A percentile compares a stretch with the other conserved stretches of the same genome.
phyloP scores from a whole-genome alignment of 2,329 filamentous ascomycete genomes.

The Colletotrichum sp. region DNA sequence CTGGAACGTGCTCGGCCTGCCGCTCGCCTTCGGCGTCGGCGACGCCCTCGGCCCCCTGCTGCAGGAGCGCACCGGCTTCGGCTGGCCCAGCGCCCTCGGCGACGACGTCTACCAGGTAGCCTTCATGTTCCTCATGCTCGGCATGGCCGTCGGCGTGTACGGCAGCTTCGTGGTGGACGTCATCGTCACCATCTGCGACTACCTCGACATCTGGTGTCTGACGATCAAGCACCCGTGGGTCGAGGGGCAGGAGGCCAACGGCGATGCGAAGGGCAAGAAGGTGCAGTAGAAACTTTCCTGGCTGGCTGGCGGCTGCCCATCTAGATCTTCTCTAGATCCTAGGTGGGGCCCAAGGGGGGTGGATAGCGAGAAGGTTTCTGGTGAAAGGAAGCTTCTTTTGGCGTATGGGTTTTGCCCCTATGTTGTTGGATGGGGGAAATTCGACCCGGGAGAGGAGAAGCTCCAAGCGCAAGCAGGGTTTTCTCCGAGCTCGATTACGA shows the following conservation, averaged over 20 bases:
- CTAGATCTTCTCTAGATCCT: background rate
- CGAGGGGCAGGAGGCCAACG: constrained; percentile 41
- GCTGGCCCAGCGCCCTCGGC: constrained; percentile 80
- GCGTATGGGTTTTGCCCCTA: background rate
- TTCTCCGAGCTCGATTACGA: background rate
- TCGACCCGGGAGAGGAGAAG: background rate
- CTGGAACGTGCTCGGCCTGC: constrained; percentile 82
- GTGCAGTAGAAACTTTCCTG: constrained; percentile 25
- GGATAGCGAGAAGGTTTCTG: background rate
- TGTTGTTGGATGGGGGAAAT: background rate
- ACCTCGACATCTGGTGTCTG: constrained; percentile 97
- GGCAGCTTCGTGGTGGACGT: constrained; percentile 97
- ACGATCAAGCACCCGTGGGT: constrained; percentile 87
- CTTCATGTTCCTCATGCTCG: constrained; percentile 88
- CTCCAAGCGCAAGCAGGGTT: background rate
- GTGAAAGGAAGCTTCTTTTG: background rate
- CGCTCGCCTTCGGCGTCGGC: constrained; percentile 77
- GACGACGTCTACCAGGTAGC: constrained; percentile 85
- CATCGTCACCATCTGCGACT: constrained; percentile 97
- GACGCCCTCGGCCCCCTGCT: constrained; percentile 80
- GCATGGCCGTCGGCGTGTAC: constrained; percentile 87
- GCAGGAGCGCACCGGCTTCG: constrained; percentile 62
- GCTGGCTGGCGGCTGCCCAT: background rate
- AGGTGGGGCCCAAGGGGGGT: background rate
- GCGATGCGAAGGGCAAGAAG: constrained; percentile 44